Conservation (phyloP, 75 land plant species). For the Adiantum capillusveneris region DNA sequence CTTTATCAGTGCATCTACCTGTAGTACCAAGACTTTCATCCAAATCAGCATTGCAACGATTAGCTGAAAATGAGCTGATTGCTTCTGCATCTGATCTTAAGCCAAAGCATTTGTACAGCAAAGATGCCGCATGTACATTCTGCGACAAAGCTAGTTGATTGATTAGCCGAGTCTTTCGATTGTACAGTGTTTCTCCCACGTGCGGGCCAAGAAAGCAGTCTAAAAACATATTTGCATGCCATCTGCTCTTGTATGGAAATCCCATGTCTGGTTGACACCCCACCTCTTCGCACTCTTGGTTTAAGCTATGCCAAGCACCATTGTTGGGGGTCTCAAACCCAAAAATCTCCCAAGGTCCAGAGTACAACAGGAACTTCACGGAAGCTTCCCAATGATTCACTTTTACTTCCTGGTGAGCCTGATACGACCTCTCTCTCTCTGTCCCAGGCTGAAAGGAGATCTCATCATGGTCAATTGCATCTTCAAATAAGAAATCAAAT, state of each 20-base stretch:
- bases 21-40: too few relatives aligned
- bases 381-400: slow-evolving; percentile 42
- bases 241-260: neutral
- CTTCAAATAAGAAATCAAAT: slow-evolving; percentile 32
- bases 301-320: slow-evolving; percentile 20
- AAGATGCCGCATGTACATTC: slow-evolving; percentile 18
- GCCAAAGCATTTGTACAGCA: slow-evolving; percentile 9
- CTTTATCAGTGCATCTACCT: too few relatives aligned
- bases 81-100: too few relatives aligned
- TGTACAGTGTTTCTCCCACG: slow-evolving; percentile 28
- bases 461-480: neutral
- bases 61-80: neutral
- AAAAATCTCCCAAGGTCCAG: slow-evolving; percentile 38
- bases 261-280: neutral
- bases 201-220: slow-evolving; percentile 39
- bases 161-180: slow-evolving; percentile 22
- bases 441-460: neutral
- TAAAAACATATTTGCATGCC: slow-evolving; percentile 8
- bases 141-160: slow-evolving; percentile 31
- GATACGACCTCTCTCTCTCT: neutral
- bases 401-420: slow-evolving; percentile 1
- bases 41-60: neutral
- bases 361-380: slow-evolving; percentile 33
- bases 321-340: slow-evolving; percentile 20
- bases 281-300: neutral